phyloP scores from a whole-genome alignment of 2,329 filamentous ascomycete species.

The Scedosporium dehoogii region DNA sequence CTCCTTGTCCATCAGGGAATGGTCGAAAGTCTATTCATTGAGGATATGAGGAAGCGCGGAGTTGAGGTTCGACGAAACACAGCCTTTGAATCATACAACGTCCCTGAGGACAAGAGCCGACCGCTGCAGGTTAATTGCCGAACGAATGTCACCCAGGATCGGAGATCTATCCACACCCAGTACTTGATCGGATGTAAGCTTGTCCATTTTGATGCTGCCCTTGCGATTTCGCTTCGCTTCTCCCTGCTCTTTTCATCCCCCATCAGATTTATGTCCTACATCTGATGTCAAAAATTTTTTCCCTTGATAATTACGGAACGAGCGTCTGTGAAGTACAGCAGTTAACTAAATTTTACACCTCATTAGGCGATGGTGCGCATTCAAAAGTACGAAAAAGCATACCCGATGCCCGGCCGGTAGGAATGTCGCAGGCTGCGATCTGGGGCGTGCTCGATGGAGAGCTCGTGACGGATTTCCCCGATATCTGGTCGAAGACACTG shows the following conservation, averaged over 20 bases:
- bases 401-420: conserved; percentile 42
- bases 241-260: neutral
- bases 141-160: conserved; percentile 40
- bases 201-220: neutral
- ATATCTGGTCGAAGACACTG: conserved; percentile 65
- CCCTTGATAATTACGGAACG: neutral
- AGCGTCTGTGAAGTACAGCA: neutral
- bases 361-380: conserved; percentile 56
- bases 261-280: conserved; percentile 2
- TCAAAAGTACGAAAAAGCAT: conserved; percentile 60
- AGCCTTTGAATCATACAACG: conserved; percentile 49
- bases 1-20: conserved; percentile 62
- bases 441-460: conserved; percentile 68
- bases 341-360: neutral
- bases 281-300: neutral
- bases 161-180: conserved; percentile 41
- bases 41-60: conserved; percentile 57
- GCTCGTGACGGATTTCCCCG: conserved; percentile 62
- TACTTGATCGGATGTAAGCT: conserved; percentile 58
- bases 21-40: conserved; percentile 60
- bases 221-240: neutral
- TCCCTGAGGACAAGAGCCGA: conserved; percentile 30
- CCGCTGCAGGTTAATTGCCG: conserved; percentile 41
- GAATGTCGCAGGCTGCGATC: conserved; percentile 41
- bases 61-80: conserved; percentile 54